Percentiles rank a stretch among this genome's conserved stretches.
These are phyloP conservation scores for Prunus dulcis DNA, from an alignment of 306 rosid genomes.

Conservation along the genomic window DNA sequence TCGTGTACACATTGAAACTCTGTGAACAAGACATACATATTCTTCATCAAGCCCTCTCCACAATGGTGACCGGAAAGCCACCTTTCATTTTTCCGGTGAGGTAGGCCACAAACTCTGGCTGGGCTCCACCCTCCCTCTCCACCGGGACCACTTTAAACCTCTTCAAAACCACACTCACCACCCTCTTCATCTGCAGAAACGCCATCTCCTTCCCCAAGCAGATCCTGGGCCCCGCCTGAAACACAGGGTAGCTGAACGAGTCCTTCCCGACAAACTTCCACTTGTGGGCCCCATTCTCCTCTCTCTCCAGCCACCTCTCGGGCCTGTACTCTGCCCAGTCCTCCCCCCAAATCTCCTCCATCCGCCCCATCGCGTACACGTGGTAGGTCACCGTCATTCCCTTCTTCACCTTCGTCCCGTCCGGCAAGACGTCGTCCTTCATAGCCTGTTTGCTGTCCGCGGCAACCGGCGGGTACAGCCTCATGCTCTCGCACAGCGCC, in stretches of 20 bases:
- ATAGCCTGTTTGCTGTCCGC: conserved; percentile 33
- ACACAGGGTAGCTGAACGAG: conserved; percentile 54
- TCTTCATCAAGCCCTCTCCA: conserved; percentile 25
- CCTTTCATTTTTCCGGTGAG: conserved; percentile 56
- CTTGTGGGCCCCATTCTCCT: conserved; percentile 1
- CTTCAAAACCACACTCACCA: conserved; percentile 46
- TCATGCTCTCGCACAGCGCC: conserved; percentile 66
- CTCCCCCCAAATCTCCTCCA: conserved; percentile 56
- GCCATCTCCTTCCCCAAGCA: conserved; percentile 86
- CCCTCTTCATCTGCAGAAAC: conserved; percentile 74
- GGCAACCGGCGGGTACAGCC: conserved; percentile 66
- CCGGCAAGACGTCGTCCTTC: conserved; percentile 53
- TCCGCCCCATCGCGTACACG: conserved; percentile 59
- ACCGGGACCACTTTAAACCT: conserved; percentile 49
- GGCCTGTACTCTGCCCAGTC: conserved; percentile 63
- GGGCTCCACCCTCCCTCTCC: conserved; percentile 13
- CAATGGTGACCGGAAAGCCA: conserved; percentile 54
- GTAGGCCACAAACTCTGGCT: conserved; percentile 36
- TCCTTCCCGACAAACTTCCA: conserved; percentile 59
- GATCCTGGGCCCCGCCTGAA: conserved; percentile 79
- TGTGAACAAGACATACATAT: background rate
- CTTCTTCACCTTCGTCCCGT: conserved; percentile 57
- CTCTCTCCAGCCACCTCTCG: conserved; percentile 58
- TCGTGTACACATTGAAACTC: too few species aligned
- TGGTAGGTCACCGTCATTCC: conserved; percentile 56